Evolutionary conservation across 345 rosid genomes (phyloP), one percentile per base, ranked within the genome.

Genomic region (Euphorbia pulcherrima): DNA sequence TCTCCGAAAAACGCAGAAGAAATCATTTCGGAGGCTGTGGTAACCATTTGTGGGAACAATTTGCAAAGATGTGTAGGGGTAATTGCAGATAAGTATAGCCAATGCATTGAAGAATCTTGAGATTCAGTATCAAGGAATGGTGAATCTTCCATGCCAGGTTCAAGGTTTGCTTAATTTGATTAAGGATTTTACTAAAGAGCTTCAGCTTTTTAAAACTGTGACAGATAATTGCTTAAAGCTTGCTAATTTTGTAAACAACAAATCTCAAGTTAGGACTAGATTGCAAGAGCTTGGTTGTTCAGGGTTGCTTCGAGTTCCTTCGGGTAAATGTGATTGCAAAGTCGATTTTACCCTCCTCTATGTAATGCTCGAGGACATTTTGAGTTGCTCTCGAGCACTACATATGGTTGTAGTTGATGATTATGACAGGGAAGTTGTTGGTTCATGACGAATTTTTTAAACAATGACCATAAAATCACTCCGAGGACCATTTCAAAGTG

Each of bases 141-240:
- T 84, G 71, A 84, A 84, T 73, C 66, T 84, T 13, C 77, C 88
- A 21, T 84, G 88, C 74, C 88, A 84, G 80, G 83, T 80, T 66
- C 83, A 80, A 27, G 86, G 86, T n/a, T 72, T 84, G 68, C 51
- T 66, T 50, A 70, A 82, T 67, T 77, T 84, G 80, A 75, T 82
- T 47, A 77, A 82, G 68, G 88, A 82, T 80, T 82, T 84, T 39
- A 62, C 70, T 78, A 77, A 77, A 65, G 88, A 80, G 69, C 86
- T 78, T 73, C 79, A 58, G 0, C 74, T 84, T 73, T 80, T 84
- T 73, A 66, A 39, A 67, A 78, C 65, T 27, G 83, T 82, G 44
- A 68, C 57, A 16, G 82, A 82, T 55, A 82, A 77, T 65, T 82
- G 84, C 74, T 70, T 76, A 69, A 82, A 80, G 81, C 72, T 84